Percentiles rank a stretch among this genome's conserved stretches.
Conservation (phyloP, 805 yeast species). For the Cyberlindnera suaveolens region DNA sequence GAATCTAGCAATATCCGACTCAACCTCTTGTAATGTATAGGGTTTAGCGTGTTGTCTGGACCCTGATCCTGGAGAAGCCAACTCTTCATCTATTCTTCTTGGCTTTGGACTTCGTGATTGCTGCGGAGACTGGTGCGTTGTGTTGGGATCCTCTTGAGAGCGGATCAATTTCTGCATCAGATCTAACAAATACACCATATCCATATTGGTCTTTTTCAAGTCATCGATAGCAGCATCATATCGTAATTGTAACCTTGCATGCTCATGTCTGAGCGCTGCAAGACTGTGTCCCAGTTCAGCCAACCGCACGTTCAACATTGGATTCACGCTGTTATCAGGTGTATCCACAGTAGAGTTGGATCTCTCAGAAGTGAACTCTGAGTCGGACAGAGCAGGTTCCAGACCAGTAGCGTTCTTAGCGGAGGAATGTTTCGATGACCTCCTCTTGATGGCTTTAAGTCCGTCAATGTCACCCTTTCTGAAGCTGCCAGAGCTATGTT, state of each 20-base stretch:
- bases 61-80: conserved; percentile 18
- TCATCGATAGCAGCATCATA: conserved; percentile 45
- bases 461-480: conserved; percentile 75
- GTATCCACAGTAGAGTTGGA: conserved; percentile 15
- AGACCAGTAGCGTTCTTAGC: conserved; percentile 5
- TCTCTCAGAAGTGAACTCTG: conserved; percentile 17
- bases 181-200: conserved; percentile 47
- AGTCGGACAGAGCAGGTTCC: conserved; percentile 12
- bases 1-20: conserved; percentile 19
- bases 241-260: conserved; percentile 35
- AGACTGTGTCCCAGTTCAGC: conserved; percentile 35
- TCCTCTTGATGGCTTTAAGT: conserved; percentile 68
- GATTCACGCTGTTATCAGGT: conserved; percentile 12
- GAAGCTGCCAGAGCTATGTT: conserved; percentile 74
- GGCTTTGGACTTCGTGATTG: conserved; percentile 5
- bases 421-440: conserved; percentile 44
- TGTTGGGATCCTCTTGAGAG: not conserved
- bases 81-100: conserved; percentile 7
- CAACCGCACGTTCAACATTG: conserved; percentile 21
- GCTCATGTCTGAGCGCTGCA: conserved; percentile 35
- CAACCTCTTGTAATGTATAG: conserved; percentile 15
- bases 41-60: not conserved
- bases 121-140: conserved; percentile 6
- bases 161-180: conserved; percentile 29
- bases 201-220: conserved; percentile 42